Conservation (phyloP, 2,329 filamentous ascomycete species). For the Acrodontium crateriforme region DNA sequence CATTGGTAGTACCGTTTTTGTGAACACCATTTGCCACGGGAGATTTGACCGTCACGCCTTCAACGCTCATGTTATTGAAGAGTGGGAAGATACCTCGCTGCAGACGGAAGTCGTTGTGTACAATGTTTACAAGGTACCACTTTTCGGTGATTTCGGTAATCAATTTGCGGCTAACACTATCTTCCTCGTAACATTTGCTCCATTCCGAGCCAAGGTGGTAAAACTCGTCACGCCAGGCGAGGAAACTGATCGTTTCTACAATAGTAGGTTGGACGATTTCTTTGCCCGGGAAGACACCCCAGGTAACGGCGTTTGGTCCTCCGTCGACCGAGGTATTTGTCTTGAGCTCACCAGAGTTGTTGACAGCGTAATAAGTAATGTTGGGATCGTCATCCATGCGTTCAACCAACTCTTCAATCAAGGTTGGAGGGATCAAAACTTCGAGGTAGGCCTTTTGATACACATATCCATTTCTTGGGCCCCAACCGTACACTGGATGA, state of each 20-base stretch:
- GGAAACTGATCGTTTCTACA: conserved; percentile 91
- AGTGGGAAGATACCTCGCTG: conserved; percentile 69
- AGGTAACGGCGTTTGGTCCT: conserved; percentile 86
- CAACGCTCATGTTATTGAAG: conserved; percentile 63
- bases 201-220: conserved; percentile 86
- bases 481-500: conserved; percentile 83
- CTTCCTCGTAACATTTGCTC: conserved; percentile 75
- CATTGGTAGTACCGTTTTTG: conserved; percentile 5
- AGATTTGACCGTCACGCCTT: too few relatives aligned
- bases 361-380: conserved; percentile 89
- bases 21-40: too few relatives aligned
- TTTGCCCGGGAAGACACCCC: conserved; percentile 97
- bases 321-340: conserved; percentile 77
- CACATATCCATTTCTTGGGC: conserved; percentile 85
- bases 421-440: conserved; percentile 66
- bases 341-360: conserved; percentile 64
- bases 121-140: conserved; percentile 94
- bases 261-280: conserved; percentile 99
- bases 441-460: conserved; percentile 98
- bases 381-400: conserved; percentile 67
- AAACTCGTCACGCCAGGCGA: conserved; percentile 97
- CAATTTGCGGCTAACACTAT: conserved; percentile 62
- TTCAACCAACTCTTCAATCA: conserved; percentile 62
- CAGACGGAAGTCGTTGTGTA: conserved; percentile 95
- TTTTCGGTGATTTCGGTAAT: conserved; percentile 74